Base-by-base conservation (phyloP, 208 protist genomes). In the Leishmania major region DNA sequence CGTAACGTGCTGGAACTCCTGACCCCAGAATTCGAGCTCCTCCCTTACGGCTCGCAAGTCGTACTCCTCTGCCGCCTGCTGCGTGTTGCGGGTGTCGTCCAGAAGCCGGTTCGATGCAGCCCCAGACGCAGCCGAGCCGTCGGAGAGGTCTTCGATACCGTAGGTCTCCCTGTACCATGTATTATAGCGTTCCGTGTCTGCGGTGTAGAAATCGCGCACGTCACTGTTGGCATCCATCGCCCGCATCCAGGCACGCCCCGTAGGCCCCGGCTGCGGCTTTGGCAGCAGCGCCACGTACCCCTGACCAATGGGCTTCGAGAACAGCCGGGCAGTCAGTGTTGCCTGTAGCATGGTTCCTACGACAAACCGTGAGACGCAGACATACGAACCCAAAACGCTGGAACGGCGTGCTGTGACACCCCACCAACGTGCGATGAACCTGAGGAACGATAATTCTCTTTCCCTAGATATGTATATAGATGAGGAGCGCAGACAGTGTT, bases 111-210 rank as follows among this genome's bases (percentile, higher is more conserved):
- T 94, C 22, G 93, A 93, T 37, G 82, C 72, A 31, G 90, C 93
- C 0, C 93, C 93, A 10, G 91, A 94, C 25, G 93, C 93, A 3
- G 90, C 90, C 57, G 86, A 88, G 0, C 93, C 91, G 82, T 94
- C 90, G 25, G 88, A 91, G 49, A 94, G 78, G 70, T 93, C 91
- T 35, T 93, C 91, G 47, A 94, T 78, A 45, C 84, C 85, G 79
- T 97, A 95, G 49, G 90, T 95, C 66, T 86, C 86, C 47, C 89
- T 90, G 85, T 95, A 97, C 94, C 94, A 97, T 66, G 85, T 85
- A 67, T 93, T 89, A 81, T 97, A 97, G 17, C 88, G 83, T 79
- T 93, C 92, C 45, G 84, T 86, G 76, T 91, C 84, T 1, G 90
- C 82, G 4, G 82, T 90, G 82, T 91, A 93, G 64, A 89, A 88